These are phyloP conservation scores for Colletotrichum viniferum DNA, from an alignment of 2,329 filamentous ascomycete genomes.

Conservation along the genomic window DNA sequence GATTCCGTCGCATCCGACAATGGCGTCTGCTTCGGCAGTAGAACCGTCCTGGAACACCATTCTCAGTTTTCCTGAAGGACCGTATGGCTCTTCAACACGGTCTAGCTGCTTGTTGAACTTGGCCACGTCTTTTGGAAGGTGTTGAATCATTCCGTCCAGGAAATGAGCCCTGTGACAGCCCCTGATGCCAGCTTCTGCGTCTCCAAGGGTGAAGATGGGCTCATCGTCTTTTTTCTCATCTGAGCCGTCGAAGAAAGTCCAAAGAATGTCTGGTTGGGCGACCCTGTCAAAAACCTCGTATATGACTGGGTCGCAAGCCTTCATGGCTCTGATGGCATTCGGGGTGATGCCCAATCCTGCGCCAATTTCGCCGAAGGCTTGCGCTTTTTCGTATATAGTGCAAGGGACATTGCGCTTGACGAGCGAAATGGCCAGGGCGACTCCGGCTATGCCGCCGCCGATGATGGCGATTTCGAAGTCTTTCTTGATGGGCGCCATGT, in stretches of 20 bases:
- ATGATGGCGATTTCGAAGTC: slow-evolving; percentile 45
- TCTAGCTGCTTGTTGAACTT: slow-evolving; percentile 31
- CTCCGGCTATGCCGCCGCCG: slow-evolving; percentile 56
- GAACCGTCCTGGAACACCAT: slow-evolving; percentile 44
- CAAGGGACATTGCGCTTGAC: slow-evolving; percentile 45
- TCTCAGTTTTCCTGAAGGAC: slow-evolving; percentile 15
- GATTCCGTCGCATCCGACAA: slow-evolving; percentile 66
- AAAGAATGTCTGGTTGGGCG: slow-evolving; percentile 17
- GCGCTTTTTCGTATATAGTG: slow-evolving; percentile 51
- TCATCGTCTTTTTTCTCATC: not conserved
- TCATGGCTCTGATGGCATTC: slow-evolving; percentile 52
- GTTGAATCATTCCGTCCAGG: slow-evolving; percentile 39
- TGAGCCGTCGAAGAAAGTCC: slow-evolving; percentile 21
- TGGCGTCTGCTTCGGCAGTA: slow-evolving; percentile 38
- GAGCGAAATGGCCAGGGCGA: slow-evolving; percentile 49
- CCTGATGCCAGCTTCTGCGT: not conserved
- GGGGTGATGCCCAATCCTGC: slow-evolving; percentile 56
- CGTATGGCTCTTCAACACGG: slow-evolving; percentile 29
- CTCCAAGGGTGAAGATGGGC: not conserved
- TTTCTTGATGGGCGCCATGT: not conserved
- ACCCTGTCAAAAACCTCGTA: slow-evolving; percentile 40
- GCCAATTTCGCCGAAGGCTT: slow-evolving; percentile 48
- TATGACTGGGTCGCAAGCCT: slow-evolving; percentile 25
- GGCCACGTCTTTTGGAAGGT: slow-evolving; percentile 33
- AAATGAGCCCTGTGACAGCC: slow-evolving; percentile 15